Evolutionary conservation across 1,284 basidiomycete species (phyloP).

Genomic region (Ceratobasidium sp.): DNA sequence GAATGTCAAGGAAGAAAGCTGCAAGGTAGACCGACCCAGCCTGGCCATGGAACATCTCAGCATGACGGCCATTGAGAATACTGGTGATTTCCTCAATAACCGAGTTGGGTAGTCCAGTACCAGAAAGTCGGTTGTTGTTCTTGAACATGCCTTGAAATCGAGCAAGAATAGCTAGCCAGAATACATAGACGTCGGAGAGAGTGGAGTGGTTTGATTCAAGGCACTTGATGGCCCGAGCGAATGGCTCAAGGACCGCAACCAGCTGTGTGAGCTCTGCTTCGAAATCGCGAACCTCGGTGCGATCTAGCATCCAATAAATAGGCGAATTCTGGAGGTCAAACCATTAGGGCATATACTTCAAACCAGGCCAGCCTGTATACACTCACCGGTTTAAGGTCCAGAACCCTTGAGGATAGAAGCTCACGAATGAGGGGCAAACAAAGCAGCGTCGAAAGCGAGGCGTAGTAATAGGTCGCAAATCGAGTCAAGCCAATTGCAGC

Average conservation of each 20-base stretch:
- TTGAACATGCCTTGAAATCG: constrained; percentile 19
- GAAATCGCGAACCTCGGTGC: neutral
- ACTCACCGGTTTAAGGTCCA: constrained; percentile 20
- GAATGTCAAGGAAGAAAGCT: constrained; percentile 30
- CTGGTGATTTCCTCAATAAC: constrained; percentile 22
- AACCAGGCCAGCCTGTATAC: neutral
- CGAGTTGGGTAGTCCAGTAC: neutral
- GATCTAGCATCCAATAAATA: constrained; percentile 37
- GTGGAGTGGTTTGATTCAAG: constrained; percentile 42
- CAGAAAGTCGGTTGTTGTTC: constrained; percentile 10
- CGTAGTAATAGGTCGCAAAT: constrained; percentile 54
- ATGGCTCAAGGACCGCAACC: constrained; percentile 29
- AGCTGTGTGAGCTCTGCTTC: constrained; percentile 9
- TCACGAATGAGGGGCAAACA: constrained; percentile 20
- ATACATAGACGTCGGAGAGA: constrained; percentile 43
- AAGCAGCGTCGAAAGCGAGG: neutral
- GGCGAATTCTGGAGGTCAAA: neutral
- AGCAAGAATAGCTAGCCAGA: constrained; percentile 40
- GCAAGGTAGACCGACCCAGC: constrained; percentile 36
- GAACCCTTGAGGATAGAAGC: constrained; percentile 19
- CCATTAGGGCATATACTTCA: neutral
- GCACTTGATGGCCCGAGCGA: constrained; percentile 42
- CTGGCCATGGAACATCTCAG: constrained; percentile 35
- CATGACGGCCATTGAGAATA: constrained; percentile 34
- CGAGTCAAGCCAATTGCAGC: constrained; percentile 56